A percentile compares a stretch with the other conserved stretches of the same genome.
phyloP scores from a whole-genome alignment of 371 early-diverging fungal species.

The Rhizopus arrhizus region DNA sequence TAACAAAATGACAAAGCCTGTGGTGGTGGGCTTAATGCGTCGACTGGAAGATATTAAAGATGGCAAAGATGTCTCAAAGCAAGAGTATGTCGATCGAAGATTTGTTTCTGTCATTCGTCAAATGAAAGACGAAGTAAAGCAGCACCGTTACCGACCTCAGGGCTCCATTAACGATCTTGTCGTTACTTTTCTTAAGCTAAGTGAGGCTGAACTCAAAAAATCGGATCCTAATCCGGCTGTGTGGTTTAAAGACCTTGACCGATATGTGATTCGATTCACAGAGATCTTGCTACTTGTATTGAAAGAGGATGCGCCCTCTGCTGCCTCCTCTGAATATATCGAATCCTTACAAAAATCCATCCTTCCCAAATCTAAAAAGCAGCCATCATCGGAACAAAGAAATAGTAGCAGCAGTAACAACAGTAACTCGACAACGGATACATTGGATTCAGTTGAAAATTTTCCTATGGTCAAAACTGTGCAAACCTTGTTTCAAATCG shows the following conservation, averaged over 20 bases:
- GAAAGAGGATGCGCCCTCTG: slow-evolving; percentile 28
- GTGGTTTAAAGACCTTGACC: slow-evolving; percentile 27
- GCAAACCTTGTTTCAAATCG: slow-evolving; percentile 37
- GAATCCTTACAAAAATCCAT: slow-evolving; percentile 25
- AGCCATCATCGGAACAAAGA: slow-evolving; percentile 1
- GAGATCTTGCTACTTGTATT: slow-evolving; percentile 21
- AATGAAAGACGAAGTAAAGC: slow-evolving; percentile 20
- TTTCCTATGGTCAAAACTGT: slow-evolving; percentile 40
- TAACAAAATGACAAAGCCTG: slow-evolving; percentile 24
- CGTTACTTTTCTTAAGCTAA: slow-evolving; percentile 27
- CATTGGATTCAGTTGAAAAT: slow-evolving; percentile 33
- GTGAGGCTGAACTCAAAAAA: slow-evolving; percentile 28
- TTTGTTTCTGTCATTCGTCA: slow-evolving; percentile 16
- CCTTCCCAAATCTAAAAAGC: slow-evolving; percentile 14
- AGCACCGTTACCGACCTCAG: slow-evolving; percentile 23
- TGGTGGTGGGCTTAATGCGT: slow-evolving; percentile 23
- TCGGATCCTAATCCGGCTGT: slow-evolving; percentile 27
- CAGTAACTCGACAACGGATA: slow-evolving; percentile 5
- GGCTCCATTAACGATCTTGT: slow-evolving; percentile 32
- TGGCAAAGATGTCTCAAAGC: slow-evolving; percentile 24
- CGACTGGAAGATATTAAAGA: slow-evolving; percentile 31
- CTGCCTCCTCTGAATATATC: slow-evolving; percentile 28
- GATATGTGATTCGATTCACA: slow-evolving; percentile 26
- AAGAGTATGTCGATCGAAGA: slow-evolving; percentile 24
- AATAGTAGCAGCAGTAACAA: slow-evolving; percentile 5